A percentile compares a stretch with the other conserved stretches of the same genome.
These are phyloP conservation scores for Rutstroemia sp. DNA, from an alignment of 2,329 filamentous ascomycete species.

Conservation along the genomic window DNA sequence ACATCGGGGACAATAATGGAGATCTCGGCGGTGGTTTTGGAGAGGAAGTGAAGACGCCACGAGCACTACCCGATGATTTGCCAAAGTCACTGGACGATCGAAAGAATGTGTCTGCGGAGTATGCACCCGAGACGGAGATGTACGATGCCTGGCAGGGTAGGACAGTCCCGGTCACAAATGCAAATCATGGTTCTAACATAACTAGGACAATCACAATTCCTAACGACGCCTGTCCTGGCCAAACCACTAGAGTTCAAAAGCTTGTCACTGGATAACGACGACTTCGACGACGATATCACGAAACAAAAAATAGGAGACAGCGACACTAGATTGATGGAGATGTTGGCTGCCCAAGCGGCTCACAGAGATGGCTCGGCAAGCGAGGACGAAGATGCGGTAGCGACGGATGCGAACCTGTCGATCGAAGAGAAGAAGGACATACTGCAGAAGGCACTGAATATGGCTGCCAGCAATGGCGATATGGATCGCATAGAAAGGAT, in stretches of 20 bases:
- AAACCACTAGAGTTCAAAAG: slow-evolving; percentile 78
- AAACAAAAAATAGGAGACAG: slow-evolving; percentile 60
- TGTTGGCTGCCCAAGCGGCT: slow-evolving; percentile 90
- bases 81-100: slow-evolving; percentile 90
- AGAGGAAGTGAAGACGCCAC: slow-evolving; percentile 34
- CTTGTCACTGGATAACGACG: slow-evolving; percentile 71
- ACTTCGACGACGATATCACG: slow-evolving; percentile 55
- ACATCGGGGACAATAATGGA: slow-evolving; percentile 46
- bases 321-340: slow-evolving; percentile 85
- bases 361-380: slow-evolving; percentile 66
- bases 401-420: slow-evolving; percentile 65
- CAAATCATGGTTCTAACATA: slow-evolving; percentile 12
- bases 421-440: slow-evolving; percentile 71
- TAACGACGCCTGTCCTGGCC: slow-evolving; percentile 77
- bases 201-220: slow-evolving; percentile 87
- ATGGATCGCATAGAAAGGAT: slow-evolving; percentile 71
- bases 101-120: slow-evolving; percentile 51
- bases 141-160: slow-evolving; percentile 98
- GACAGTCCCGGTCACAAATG: slow-evolving; percentile 8
- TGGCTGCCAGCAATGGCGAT: slow-evolving; percentile 96
- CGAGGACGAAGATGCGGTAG: slow-evolving; percentile 73
- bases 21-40: slow-evolving; percentile 29
- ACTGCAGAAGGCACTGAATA: slow-evolving; percentile 82
- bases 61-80: slow-evolving; percentile 69
- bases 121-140: slow-evolving; percentile 82